Base-by-base conservation (phyloP, 805 yeast genomes). In the Saccharomycopsis sp. region DNA sequence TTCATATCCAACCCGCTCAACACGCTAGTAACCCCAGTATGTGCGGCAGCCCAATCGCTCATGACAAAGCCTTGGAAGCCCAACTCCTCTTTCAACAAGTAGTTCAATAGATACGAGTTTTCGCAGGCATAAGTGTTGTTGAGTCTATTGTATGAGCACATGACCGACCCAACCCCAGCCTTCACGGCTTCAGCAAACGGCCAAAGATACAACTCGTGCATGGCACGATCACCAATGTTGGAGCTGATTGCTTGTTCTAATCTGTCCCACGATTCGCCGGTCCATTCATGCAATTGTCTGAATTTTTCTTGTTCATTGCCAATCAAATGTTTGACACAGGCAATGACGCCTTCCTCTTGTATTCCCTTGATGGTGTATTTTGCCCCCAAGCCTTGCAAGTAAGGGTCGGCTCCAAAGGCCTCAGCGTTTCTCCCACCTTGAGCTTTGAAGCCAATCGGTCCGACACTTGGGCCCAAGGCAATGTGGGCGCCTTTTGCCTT, bases 21-120 rank as follows among this genome's bases (percentile, higher is more conserved):
- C 1, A 72, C 76, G 1, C 77, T 65, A 38, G 65, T 63, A 4
- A 75, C 73, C 4, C 82, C 81, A 6, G 69, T 53, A 48, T 70
- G 77, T 45, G 70, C 77, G 4, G 78, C 81, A n/a, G 73, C 75
- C 80, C 81, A 75, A 52, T 76, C 82, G 20, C 77, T 66, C 42
- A 75, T 68, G n/a, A 76, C 77, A 54, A 73, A 76, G 0, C 82
- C 83, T 57, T 76, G 80, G 51, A 75, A 77, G 0, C 80, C 81
- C 38, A 75, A 56, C 54, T 77, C 80, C 36, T 69, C 77, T 56
- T 75, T 77, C 48, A 77, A 57, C 19, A 77, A 57, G 41, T 68
- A 63, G 54, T 76, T 76, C 48, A 77, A 49, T 33, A 74, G 59
- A 45, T 70, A 68, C 2, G 76, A 64, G 52, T 77, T 77, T 50